A percentile compares a stretch with the other conserved stretches of the same genome.
Evolutionary conservation across 164 flowering plant genomes (phyloP).

Genomic region (Warburgia ugandensis): DNA sequence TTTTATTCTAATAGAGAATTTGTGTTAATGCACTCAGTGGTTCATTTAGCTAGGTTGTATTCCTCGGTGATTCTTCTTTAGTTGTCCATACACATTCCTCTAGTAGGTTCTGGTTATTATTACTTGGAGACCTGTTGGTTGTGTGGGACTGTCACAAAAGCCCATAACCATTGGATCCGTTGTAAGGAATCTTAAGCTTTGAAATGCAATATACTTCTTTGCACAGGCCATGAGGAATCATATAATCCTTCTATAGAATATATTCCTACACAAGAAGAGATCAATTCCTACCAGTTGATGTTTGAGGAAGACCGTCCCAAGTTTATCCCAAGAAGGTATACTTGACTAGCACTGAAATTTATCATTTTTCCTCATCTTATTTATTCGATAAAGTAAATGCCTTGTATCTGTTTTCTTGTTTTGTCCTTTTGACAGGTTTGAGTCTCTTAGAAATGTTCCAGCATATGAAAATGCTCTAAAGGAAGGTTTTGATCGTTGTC

Average conservation of each 20-base stretch:
- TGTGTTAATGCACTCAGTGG: too few relatives aligned
- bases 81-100: too few relatives aligned
- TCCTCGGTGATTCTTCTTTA: too few relatives aligned
- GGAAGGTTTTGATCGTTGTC: slow-evolving; percentile 80
- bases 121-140: too few relatives aligned
- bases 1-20: too few relatives aligned
- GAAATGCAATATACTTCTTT: neutral
- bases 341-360: neutral
- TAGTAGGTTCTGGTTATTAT: too few relatives aligned
- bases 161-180: too few relatives aligned
- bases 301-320: slow-evolving; percentile 94
- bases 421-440: slow-evolving; percentile 35
- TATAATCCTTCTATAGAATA: slow-evolving; percentile 86
- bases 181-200: neutral
- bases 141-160: too few relatives aligned
- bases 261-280: slow-evolving; percentile 94
- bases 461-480: slow-evolving; percentile 72
- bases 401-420: neutral
- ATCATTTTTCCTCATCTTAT: neutral
- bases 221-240: slow-evolving; percentile 86
- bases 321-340: slow-evolving; percentile 77
- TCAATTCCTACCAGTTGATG: slow-evolving; percentile 73
- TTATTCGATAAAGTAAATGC: neutral
- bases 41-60: too few relatives aligned
- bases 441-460: slow-evolving; percentile 71